Evolutionary conservation across 495 filamentous ascomycete genomes (phyloP).

Genomic region (Penicillium parvum): DNA sequence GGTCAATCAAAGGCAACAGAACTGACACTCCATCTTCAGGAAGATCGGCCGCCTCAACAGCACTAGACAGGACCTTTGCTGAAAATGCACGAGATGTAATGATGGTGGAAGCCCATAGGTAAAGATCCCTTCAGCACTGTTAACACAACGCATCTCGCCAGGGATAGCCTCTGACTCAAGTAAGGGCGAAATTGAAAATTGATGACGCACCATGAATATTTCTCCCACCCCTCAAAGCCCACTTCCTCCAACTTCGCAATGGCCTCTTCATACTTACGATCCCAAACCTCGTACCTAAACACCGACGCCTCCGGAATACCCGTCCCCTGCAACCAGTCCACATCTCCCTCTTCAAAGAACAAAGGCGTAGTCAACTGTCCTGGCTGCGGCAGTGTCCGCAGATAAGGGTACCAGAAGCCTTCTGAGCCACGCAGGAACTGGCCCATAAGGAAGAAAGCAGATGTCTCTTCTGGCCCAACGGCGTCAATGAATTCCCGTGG

Average conservation of each 20-base stretch:
- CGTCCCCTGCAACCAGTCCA: slow-evolving; percentile 55
- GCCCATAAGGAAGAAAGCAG: slow-evolving; percentile 53
- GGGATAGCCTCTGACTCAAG: too few relatives aligned
- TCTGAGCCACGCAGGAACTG: slow-evolving; percentile 45
- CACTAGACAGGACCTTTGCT: slow-evolving; percentile 40
- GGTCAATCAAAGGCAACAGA: slow-evolving; percentile 59
- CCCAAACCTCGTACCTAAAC: slow-evolving; percentile 41
- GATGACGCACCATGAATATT: slow-evolving; percentile 43
- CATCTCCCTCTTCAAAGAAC: slow-evolving; percentile 54
- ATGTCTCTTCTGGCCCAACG: slow-evolving; percentile 35
- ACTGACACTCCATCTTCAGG: slow-evolving; percentile 43
- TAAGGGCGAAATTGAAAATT: neutral
- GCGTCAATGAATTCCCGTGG: slow-evolving; percentile 33
- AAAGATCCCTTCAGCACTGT: slow-evolving; percentile 50
- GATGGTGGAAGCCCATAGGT: slow-evolving; percentile 61
- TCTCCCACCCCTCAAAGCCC: slow-evolving; percentile 27
- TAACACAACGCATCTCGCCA: too few relatives aligned
- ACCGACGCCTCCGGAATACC: slow-evolving; percentile 50
- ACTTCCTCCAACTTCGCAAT: slow-evolving; percentile 32
- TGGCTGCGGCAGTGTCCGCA: slow-evolving; percentile 52
- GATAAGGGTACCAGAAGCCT: slow-evolving; percentile 62
- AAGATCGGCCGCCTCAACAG: slow-evolving; percentile 26
- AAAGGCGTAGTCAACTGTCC: slow-evolving; percentile 52
- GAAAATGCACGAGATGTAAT: slow-evolving; percentile 56
- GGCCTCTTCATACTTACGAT: slow-evolving; percentile 44